These are phyloP conservation scores for Fusarium euwallaceae DNA, from an alignment of 2,329 filamentous ascomycete species.

Conservation along the genomic window DNA sequence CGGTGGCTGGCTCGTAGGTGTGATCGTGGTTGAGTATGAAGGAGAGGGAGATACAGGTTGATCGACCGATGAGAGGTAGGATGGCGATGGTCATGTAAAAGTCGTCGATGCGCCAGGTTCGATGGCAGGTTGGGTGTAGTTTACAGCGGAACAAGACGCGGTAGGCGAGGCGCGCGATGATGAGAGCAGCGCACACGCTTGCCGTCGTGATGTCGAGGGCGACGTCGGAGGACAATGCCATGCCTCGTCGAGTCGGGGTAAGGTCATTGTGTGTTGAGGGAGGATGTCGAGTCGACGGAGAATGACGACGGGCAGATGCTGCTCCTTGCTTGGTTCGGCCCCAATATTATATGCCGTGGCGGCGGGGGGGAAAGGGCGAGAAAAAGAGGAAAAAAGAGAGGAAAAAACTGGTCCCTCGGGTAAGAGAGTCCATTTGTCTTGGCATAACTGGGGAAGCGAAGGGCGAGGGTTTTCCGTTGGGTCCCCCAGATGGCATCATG, in stretches of 20 bases:
- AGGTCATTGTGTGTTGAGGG: constrained; percentile 18
- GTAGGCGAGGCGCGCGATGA: constrained; percentile 47
- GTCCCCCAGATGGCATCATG: constrained; percentile 2
- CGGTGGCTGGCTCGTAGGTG: constrained; percentile 38
- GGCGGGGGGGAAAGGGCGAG: neutral
- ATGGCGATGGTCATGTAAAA: constrained; percentile 51
- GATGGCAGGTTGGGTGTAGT: constrained; percentile 47
- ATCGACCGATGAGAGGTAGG: constrained; percentile 47
- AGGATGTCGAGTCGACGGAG: too few relatives aligned
- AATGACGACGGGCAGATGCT: neutral
- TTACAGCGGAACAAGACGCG: constrained; percentile 46
- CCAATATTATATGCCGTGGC: constrained; percentile 4
- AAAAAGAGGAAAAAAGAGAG: neutral
- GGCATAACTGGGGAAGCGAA: constrained; percentile 4
- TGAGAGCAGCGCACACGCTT: constrained; percentile 46
- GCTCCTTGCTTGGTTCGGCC: neutral
- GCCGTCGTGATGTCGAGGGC: constrained; percentile 46
- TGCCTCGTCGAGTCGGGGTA: constrained; percentile 4
- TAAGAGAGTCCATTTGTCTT: neutral
- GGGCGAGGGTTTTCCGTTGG: neutral
- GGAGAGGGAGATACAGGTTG: constrained; percentile 40
- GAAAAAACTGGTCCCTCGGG: neutral
- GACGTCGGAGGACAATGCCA: constrained; percentile 44
- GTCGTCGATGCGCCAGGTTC: constrained; percentile 50
- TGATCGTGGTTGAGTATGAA: constrained; percentile 48